Evolutionary conservation across 108 stramenopile species (phyloP).

Genomic region (Fragilaria crotonensis): DNA sequence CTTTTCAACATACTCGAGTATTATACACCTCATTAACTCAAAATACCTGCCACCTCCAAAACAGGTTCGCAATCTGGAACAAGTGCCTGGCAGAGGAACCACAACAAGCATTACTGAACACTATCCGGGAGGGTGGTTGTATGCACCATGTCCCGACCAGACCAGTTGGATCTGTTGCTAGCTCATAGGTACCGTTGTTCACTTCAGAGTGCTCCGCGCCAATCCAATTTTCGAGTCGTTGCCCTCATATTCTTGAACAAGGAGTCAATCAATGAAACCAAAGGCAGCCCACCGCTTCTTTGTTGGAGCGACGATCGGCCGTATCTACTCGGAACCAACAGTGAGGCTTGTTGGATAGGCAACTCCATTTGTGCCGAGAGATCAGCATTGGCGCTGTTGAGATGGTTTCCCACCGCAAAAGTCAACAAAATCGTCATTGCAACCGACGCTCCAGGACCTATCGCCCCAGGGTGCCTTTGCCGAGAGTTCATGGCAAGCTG

Average conservation of each 20-base stretch:
- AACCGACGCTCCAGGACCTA: conserved; percentile 64
- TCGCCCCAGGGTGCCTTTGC: conserved; percentile 78
- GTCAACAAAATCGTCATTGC: conserved; percentile 33
- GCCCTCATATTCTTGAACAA: conserved; percentile 54
- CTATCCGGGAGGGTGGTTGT: too few relatives aligned
- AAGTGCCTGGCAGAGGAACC: too few relatives aligned
- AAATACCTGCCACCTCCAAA: too few relatives aligned
- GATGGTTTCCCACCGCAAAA: conserved; percentile 43
- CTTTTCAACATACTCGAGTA: too few relatives aligned
- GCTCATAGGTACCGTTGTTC: conserved; percentile 57
- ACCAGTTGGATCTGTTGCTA: conserved; percentile 31
- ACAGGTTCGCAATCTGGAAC: too few relatives aligned
- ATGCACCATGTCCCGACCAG: not conserved
- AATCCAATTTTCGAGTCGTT: conserved; percentile 79
- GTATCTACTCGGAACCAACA: conserved; percentile 75
- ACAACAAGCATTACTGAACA: too few relatives aligned
- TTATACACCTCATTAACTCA: too few relatives aligned
- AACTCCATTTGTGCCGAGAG: conserved; percentile 90
- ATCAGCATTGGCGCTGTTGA: conserved; percentile 66
- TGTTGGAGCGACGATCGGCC: conserved; percentile 24
- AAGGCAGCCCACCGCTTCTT: not conserved
- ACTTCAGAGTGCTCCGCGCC: conserved; percentile 43
- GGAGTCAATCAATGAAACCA: not conserved
- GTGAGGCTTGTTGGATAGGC: conserved; percentile 68
- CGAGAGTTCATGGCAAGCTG: conserved; percentile 79